Evolutionary conservation across 106 monocot species (phyloP).

Genomic region (Dioscorea zingiberensis): DNA sequence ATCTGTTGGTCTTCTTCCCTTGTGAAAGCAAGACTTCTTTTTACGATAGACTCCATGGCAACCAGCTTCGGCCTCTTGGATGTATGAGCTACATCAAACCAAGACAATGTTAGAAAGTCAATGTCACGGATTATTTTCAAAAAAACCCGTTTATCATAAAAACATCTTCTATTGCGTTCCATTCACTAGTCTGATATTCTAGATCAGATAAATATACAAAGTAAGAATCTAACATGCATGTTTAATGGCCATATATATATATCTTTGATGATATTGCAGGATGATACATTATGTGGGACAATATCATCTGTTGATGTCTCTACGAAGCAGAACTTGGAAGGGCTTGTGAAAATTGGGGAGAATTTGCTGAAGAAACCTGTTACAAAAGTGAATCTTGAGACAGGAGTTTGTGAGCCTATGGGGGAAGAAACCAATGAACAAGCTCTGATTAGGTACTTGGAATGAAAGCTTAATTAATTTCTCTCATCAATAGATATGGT

Average conservation of each 20-base stretch:
- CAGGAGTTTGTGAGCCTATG: slow-evolving; percentile 11
- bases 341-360: slow-evolving; percentile 10
- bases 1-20: too few relatives aligned
- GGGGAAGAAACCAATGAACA: slow-evolving; percentile 14
- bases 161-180: neutral
- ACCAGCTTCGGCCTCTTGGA: too few relatives aligned
- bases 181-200: neutral
- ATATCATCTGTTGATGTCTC: slow-evolving; percentile 21
- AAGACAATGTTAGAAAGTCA: too few relatives aligned
- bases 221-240: neutral
- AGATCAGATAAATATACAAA: neutral
- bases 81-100: too few relatives aligned
- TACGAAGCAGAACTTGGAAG: slow-evolving; percentile 15
- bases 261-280: slow-evolving; percentile 5
- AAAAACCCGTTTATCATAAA: neutral
- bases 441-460: slow-evolving; percentile 11
- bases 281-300: slow-evolving; percentile 15
- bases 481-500: neutral
- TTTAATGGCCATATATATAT: too few relatives aligned
- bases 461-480: neutral
- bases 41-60: too few relatives aligned
- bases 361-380: slow-evolving; percentile 21
- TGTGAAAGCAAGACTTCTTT: too few relatives aligned
- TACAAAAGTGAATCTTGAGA: slow-evolving; percentile 20
- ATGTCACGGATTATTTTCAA: too few relatives aligned